A percentile compares a stretch with the other conserved stretches of the same genome.
These are phyloP conservation scores for Amanita muscaria DNA, from an alignment of 768 basidiomycete genomes.

Conservation along the genomic window DNA sequence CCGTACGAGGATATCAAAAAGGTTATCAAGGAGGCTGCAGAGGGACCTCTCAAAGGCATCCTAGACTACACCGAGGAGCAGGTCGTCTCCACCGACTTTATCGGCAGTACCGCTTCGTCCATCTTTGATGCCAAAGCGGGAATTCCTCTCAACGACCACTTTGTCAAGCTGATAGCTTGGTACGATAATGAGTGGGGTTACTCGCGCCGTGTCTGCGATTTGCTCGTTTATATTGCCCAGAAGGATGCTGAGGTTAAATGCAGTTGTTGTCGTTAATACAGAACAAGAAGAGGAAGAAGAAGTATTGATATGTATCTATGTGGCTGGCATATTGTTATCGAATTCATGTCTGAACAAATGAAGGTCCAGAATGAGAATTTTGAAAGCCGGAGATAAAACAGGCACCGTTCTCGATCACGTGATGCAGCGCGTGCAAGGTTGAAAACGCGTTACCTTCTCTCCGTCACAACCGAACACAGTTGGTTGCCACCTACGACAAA, in stretches of 20 bases:
- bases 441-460: slow-evolving; percentile 6
- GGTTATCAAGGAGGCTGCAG: slow-evolving; percentile 64
- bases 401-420: slow-evolving; percentile 8
- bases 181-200: slow-evolving; percentile 93
- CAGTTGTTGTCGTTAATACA: no score
- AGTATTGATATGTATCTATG: slow-evolving; percentile 2
- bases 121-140: slow-evolving; percentile 89
- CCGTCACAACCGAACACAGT: slow-evolving; percentile 8
- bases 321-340: no score
- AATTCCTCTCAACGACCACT: slow-evolving; percentile 78
- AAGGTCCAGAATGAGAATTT: no score
- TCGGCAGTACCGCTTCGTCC: slow-evolving; percentile 63
- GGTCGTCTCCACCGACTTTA: slow-evolving; percentile 84
- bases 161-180: slow-evolving; percentile 92
- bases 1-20: slow-evolving; percentile 80
- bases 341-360: no score
- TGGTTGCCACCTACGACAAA: slow-evolving; percentile 7
- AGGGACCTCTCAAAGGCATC: slow-evolving; percentile 53
- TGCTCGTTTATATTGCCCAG: slow-evolving; percentile 68
- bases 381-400: no score
- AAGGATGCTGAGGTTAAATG: slow-evolving; percentile 34
- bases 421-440: slow-evolving; percentile 12
- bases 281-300: background rate
- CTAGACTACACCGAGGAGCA: slow-evolving; percentile 81
- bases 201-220: slow-evolving; percentile 81